These are phyloP conservation scores for Nemania serpens DNA, from an alignment of 2,329 filamentous ascomycete genomes.

Conservation along the genomic window DNA sequence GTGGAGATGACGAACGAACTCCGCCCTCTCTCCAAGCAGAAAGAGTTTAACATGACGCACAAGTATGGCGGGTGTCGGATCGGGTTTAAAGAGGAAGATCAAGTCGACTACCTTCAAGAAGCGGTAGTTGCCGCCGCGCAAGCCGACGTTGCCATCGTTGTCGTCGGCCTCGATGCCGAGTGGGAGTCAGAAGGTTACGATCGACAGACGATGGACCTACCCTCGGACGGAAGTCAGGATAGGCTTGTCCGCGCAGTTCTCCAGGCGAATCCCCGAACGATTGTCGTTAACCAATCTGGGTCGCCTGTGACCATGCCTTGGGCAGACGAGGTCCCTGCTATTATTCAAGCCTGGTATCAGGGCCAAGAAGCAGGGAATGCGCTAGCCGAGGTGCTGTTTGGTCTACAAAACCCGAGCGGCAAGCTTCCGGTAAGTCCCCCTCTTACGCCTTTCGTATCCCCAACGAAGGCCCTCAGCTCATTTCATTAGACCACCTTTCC, in stretches of 20 bases:
- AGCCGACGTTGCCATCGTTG: slow-evolving; percentile 69
- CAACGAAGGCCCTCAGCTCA: slow-evolving; percentile 18
- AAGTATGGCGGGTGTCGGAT: slow-evolving; percentile 74
- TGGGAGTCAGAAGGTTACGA: slow-evolving; percentile 80
- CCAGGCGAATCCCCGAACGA: slow-evolving; percentile 65
- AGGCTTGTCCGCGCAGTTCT: slow-evolving; percentile 66
- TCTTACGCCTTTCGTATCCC: neutral
- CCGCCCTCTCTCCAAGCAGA: slow-evolving; percentile 64
- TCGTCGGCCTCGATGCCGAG: slow-evolving; percentile 72
- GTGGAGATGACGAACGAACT: slow-evolving; percentile 71
- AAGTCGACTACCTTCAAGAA: slow-evolving; percentile 65
- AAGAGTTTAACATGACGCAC: slow-evolving; percentile 60
- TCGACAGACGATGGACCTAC: slow-evolving; percentile 64
- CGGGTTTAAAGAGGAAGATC: slow-evolving; percentile 70
- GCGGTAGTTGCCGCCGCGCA: slow-evolving; percentile 65
- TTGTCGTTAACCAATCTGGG: slow-evolving; percentile 73
- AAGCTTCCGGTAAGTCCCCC: slow-evolving; percentile 62
- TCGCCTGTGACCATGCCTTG: slow-evolving; percentile 73
- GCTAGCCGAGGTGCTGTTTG: slow-evolving; percentile 69
- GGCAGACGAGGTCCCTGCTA: slow-evolving; percentile 65
- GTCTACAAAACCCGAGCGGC: slow-evolving; percentile 66
- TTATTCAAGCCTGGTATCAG: slow-evolving; percentile 74
- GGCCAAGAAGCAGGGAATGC: slow-evolving; percentile 72
- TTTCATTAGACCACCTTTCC: slow-evolving; percentile 65
- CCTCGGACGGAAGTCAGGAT: slow-evolving; percentile 62